Evolutionary conservation across 768 basidiomycete species (phyloP).

Genomic region (Russula olivacea): DNA sequence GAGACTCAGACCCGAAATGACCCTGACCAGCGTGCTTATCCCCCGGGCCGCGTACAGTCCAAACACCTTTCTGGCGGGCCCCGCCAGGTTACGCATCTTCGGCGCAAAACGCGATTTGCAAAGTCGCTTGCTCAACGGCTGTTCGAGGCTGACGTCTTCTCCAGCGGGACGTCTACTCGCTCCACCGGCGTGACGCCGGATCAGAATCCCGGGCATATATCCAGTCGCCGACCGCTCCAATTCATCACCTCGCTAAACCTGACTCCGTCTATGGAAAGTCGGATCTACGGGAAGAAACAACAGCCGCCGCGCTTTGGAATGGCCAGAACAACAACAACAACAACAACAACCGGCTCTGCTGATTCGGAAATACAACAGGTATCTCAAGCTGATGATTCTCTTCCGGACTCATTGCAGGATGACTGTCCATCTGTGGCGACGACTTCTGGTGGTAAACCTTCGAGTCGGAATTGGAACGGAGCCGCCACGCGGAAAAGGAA

Average conservation of each 20-base stretch:
- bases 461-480: conserved; percentile 4
- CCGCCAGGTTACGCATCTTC: not conserved
- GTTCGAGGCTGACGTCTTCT: conserved; percentile 24
- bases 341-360: too few relatives aligned
- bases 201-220: conserved; percentile 14
- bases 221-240: conserved; percentile 17
- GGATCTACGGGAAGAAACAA: not conserved
- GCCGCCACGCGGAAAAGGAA: not conserved
- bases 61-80: not conserved
- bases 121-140: conserved; percentile 24
- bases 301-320: not conserved
- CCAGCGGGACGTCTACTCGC: conserved; percentile 9
- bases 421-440: not conserved
- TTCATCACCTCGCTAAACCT: conserved; percentile 15
- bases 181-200: not conserved
- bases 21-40: not conserved
- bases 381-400: not conserved
- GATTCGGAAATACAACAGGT: not conserved
- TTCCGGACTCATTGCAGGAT: not conserved
- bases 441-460: not conserved
- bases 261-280: conserved; percentile 8
- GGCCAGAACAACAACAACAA: not conserved
- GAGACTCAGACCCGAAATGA: not conserved
- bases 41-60: not conserved
- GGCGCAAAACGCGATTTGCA: conserved; percentile 10